phyloP scores from a whole-genome alignment of 2,329 filamentous ascomycete genomes.

The Mariannaea sp. region DNA sequence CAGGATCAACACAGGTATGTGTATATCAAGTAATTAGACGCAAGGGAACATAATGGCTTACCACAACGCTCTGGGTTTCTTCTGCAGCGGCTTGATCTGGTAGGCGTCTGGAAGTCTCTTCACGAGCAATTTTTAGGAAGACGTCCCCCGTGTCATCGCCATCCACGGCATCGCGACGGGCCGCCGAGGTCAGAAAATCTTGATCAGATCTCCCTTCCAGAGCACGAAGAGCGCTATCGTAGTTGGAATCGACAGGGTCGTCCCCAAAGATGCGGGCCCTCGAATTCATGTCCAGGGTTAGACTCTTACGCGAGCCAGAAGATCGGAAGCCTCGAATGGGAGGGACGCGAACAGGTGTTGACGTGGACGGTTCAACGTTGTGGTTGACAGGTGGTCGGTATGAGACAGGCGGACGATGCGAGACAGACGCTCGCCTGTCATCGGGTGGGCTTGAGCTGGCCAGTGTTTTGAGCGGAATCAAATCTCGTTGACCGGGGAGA shows the following conservation, averaged over 20 bases:
- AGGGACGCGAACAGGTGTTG: constrained; percentile 50
- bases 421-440: constrained; percentile 51
- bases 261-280: constrained; percentile 50
- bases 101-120: constrained; percentile 51
- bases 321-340: constrained; percentile 62
- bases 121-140: constrained; percentile 62
- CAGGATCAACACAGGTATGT: constrained; percentile 11
- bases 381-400: constrained; percentile 50
- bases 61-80: constrained; percentile 48
- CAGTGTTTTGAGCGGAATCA: constrained; percentile 52
- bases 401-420: constrained; percentile 54
- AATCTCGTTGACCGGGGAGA: constrained; percentile 51
- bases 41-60: constrained; percentile 46
- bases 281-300: constrained; percentile 58
- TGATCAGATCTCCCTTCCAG: constrained; percentile 50
- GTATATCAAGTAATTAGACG: not conserved
- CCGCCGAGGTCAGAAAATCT: constrained; percentile 45
- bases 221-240: constrained; percentile 56
- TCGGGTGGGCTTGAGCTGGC: constrained; percentile 48
- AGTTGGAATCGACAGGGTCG: constrained; percentile 49
- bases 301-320: constrained; percentile 61
- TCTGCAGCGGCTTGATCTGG: constrained; percentile 42
- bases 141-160: constrained; percentile 62
- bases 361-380: constrained; percentile 40
- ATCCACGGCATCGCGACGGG: constrained; percentile 43